These are phyloP conservation scores for Keithomyces neogunnii DNA, from an alignment of 2,329 filamentous ascomycete genomes.

Conservation along the genomic window DNA sequence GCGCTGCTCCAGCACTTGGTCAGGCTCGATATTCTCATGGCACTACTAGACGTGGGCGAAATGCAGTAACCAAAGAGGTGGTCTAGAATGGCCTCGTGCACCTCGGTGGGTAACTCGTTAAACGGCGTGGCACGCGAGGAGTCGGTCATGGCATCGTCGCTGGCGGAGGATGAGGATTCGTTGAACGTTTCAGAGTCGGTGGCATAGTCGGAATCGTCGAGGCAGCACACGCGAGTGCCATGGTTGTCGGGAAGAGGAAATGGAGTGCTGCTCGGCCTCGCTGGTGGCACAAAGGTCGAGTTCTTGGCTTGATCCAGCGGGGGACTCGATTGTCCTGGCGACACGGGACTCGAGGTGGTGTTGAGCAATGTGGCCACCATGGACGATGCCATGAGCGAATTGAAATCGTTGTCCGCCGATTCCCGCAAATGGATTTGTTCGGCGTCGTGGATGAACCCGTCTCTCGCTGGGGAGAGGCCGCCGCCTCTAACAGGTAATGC, in stretches of 20 bases:
- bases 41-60: conserved; percentile 49
- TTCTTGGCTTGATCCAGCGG: conserved; percentile 39
- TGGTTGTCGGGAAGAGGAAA: conserved; percentile 48
- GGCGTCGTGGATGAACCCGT: conserved; percentile 8
- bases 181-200: conserved; percentile 7
- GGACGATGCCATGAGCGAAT: conserved; percentile 27
- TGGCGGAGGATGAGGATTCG: conserved; percentile 9
- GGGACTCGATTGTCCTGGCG: conserved; percentile 44
- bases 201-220: conserved; percentile 16
- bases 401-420: conserved; percentile 23
- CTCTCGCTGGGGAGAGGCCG: neutral
- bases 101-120: conserved; percentile 55
- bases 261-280: conserved; percentile 50
- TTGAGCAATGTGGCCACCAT: conserved; percentile 27
- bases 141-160: conserved; percentile 11
- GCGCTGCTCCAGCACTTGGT: conserved; percentile 55
- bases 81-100: conserved; percentile 65
- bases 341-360: conserved; percentile 44
- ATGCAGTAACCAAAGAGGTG: conserved; percentile 62
- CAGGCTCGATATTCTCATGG: conserved; percentile 42
- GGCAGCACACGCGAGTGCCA: conserved; percentile 18
- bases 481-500: conserved; percentile 5
- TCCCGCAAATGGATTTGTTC: neutral
- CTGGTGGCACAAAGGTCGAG: conserved; percentile 23
- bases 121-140: conserved; percentile 26